Percentiles rank a stretch among this genome's conserved stretches.
Evolutionary conservation across 306 rosid species (phyloP).

Genomic region (Myrica gale): DNA sequence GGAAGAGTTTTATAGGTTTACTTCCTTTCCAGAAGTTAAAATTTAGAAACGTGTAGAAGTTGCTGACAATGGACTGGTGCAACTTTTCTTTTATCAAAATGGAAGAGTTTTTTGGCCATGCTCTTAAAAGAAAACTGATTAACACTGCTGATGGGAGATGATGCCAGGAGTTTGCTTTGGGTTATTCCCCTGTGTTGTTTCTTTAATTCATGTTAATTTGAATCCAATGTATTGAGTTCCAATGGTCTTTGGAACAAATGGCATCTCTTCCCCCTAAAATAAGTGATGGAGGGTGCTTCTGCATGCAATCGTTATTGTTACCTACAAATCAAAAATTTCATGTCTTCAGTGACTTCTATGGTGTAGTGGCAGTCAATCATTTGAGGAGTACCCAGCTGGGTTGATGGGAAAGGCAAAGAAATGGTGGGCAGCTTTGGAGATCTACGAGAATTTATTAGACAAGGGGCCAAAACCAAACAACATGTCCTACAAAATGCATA

Average conservation of each 20-base stretch:
- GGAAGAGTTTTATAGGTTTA: background rate
- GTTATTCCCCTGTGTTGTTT: background rate
- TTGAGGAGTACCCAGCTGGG: constrained; percentile 40
- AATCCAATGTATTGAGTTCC: background rate
- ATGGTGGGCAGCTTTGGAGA: constrained; percentile 97
- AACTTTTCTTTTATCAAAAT: background rate
- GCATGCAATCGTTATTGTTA: no score
- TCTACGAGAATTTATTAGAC: constrained; percentile 87
- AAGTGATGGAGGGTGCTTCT: background rate
- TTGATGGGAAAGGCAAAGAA: constrained; percentile 91
- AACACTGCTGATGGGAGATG: background rate
- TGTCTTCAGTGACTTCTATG: background rate
- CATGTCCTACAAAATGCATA: constrained; percentile 81
- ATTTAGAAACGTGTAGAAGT: background rate
- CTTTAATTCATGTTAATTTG: background rate
- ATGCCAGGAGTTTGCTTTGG: background rate
- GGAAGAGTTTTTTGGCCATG: background rate
- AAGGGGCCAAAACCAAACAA: constrained; percentile 90
- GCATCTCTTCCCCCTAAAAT: constrained; percentile 4
- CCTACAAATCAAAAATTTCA: background rate
- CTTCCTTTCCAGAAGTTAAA: background rate
- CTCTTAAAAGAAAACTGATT: background rate
- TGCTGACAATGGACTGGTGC: background rate
- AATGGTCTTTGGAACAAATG: background rate
- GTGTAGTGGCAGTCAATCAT: background rate